Conservation (phyloP, 257 asterid species). For the Lycium barbarum region DNA sequence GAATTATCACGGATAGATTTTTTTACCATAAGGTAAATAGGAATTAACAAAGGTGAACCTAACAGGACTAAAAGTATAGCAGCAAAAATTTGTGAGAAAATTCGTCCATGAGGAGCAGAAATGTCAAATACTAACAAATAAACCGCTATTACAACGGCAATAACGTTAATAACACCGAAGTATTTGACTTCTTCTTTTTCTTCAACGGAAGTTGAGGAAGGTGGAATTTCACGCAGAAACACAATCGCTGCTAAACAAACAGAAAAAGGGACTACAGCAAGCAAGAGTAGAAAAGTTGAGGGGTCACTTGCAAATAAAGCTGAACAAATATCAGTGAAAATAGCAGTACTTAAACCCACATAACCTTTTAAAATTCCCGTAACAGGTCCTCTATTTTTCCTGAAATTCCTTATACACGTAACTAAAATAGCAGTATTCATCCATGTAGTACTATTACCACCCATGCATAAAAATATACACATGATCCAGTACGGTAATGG, state of each 20-base stretch:
- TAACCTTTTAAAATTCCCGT: slow-evolving; percentile 92
- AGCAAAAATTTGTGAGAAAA: slow-evolving; percentile 69
- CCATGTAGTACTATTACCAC: slow-evolving; percentile 98
- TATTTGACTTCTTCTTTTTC: slow-evolving; percentile 67
- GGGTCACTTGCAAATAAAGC: slow-evolving; percentile 89
- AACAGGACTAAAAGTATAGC: slow-evolving; percentile 61
- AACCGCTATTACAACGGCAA: slow-evolving; percentile 77
- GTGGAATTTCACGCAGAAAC: slow-evolving; percentile 93
- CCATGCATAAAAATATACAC: slow-evolving; percentile 92
- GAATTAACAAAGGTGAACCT: slow-evolving; percentile 74
- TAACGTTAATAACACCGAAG: slow-evolving; percentile 72
- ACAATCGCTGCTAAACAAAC: slow-evolving; percentile 76
- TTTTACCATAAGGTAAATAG: slow-evolving; percentile 52
- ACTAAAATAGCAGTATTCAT: slow-evolving; percentile 95
- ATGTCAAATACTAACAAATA: slow-evolving; percentile 74
- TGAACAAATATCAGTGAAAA: slow-evolving; percentile 90
- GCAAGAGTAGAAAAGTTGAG: slow-evolving; percentile 74
- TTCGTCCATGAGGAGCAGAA: slow-evolving; percentile 61
- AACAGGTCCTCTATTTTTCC: slow-evolving; percentile 86
- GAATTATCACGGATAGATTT: slow-evolving; percentile 42
- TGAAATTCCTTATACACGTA: slow-evolving; percentile 85
- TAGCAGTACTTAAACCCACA: slow-evolving; percentile 95
- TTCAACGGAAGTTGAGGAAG: slow-evolving; percentile 66
- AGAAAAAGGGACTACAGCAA: slow-evolving; percentile 65
- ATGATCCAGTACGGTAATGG: slow-evolving; percentile 97